Base-by-base conservation (phyloP, 805 yeast species). In the Barnettozyma wickerhamii region DNA sequence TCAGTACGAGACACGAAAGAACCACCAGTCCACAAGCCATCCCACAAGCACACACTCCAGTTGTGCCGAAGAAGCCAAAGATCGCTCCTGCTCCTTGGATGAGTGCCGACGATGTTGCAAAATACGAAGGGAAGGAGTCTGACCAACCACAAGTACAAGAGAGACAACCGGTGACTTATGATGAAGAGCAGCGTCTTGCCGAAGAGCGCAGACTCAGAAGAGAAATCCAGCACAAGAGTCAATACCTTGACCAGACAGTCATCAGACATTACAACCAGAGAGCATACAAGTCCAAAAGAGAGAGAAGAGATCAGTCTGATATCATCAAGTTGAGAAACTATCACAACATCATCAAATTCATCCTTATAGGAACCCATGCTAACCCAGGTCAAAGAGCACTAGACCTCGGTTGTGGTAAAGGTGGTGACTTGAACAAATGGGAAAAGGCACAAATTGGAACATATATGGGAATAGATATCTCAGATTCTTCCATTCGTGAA, bases 331-430 rank as follows among this genome's bases (percentile, higher is more conserved):
- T 93, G 47, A 73, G 97, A 46, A 82, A 84, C 51, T 93, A 89
- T 73, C 93, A 93, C 62, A 93, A 93, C 59, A 85, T 90, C 45
- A 83, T 93, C 54, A 93, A 93, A 58, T 85, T 87, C 58, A 85
- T 89, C 56, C 65, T 91, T 7, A 79, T 93, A 40, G 81, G 83
- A 41, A 84, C 83, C 50, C 81, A 71, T 61, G 77, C 82, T 3
- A 66, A 66, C 27, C 66, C 68, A 34, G 65, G 76, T 46, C 72
- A 74, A 30, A 71, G 74, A 17, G 88, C 84, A 1, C 65, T 93
- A 15, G 99, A 93, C 56, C 63, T 91, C 41, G 96, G 96, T 13
- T 90, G 98, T 63, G 99, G 99, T 12, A 95, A 93, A 60, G 99
- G 99, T 38, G 99, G 99, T 20, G 99, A 93, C 65, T 66, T 93